These are phyloP conservation scores for Botrytis fabae DNA, from an alignment of 2,329 filamentous ascomycete genomes.

Conservation along the genomic window DNA sequence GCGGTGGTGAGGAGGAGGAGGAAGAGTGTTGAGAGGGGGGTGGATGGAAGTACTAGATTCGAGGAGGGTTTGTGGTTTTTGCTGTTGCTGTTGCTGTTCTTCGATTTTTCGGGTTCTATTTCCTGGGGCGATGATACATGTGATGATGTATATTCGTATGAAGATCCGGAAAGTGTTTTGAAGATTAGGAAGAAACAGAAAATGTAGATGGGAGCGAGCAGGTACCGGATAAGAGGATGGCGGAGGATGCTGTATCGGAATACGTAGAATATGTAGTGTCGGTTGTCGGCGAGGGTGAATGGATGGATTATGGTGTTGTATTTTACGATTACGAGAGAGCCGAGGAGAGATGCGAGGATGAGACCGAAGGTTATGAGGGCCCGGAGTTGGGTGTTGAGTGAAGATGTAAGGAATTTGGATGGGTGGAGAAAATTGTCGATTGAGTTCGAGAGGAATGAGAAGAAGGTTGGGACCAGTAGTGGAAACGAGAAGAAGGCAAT, in stretches of 20 bases:
- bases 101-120: not conserved
- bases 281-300: conserved; percentile 93
- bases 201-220: conserved; percentile 69
- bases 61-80: not conserved
- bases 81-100: not conserved
- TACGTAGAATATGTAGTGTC: conserved; percentile 96
- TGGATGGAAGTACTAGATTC: conserved; percentile 12
- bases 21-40: conserved; percentile 53
- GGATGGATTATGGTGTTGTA: conserved; percentile 94
- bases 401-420: conserved; percentile 34
- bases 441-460: conserved; percentile 44
- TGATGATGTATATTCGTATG: not conserved
- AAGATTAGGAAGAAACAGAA: conserved; percentile 68
- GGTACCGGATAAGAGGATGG: conserved; percentile 63
- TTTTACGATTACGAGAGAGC: conserved; percentile 54
- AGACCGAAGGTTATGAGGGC: not conserved
- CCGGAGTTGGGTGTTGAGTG: not conserved
- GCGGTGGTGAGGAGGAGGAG: conserved; percentile 67
- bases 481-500: conserved; percentile 88
- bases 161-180: conserved; percentile 55
- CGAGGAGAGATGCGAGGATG: not conserved
- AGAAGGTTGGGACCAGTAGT: conserved; percentile 57
- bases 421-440: conserved; percentile 36
- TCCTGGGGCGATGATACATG: not conserved
- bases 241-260: conserved; percentile 80